Percentiles rank a stretch among this genome's conserved stretches.
Conservation (phyloP, 805 yeast genomes). For the Hanseniaspora opuntiae region DNA sequence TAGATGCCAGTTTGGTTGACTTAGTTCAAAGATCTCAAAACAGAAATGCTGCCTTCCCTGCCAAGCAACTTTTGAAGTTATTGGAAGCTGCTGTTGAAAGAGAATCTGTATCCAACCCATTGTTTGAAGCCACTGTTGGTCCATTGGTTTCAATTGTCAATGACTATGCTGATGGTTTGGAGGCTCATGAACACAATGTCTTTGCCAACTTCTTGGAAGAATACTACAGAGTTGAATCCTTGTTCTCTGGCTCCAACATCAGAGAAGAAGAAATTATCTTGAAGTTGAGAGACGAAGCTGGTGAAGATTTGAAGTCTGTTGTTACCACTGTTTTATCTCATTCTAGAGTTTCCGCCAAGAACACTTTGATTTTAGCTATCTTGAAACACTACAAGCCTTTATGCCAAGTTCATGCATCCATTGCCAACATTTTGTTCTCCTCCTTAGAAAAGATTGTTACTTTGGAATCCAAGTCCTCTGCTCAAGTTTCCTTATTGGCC, state of each 20-base stretch:
- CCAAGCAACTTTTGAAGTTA: slow-evolving; percentile 64
- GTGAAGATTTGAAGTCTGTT: slow-evolving; percentile 60
- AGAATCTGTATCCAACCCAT: slow-evolving; percentile 36
- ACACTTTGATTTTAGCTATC: slow-evolving; percentile 75
- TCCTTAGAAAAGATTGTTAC: slow-evolving; percentile 71
- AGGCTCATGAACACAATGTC: slow-evolving; percentile 69
- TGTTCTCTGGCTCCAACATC: slow-evolving; percentile 61
- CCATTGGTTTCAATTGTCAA: slow-evolving; percentile 64
- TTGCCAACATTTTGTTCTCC: slow-evolving; percentile 54
- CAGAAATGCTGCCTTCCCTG: slow-evolving; percentile 81
- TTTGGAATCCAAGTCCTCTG: slow-evolving; percentile 77
- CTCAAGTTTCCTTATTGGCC: slow-evolving; percentile 88
- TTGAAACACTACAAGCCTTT: slow-evolving; percentile 69
- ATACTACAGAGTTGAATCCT: slow-evolving; percentile 63
- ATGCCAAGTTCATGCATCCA: slow-evolving; percentile 55
- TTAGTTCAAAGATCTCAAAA: slow-evolving; percentile 51
- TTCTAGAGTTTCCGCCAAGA: slow-evolving; percentile 84
- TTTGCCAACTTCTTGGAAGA: slow-evolving; percentile 56
- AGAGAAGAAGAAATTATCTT: slow-evolving; percentile 85
- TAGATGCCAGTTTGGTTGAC: slow-evolving; percentile 53
- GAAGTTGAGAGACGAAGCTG: slow-evolving; percentile 75
- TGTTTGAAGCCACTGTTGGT: slow-evolving; percentile 46
- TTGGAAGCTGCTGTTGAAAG: slow-evolving; percentile 48
- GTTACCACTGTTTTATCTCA: slow-evolving; percentile 70
- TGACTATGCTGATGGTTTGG: slow-evolving; percentile 60